Evolutionary conservation across 2,329 filamentous ascomycete species (phyloP).

Genomic region (Monosporascus sp.): DNA sequence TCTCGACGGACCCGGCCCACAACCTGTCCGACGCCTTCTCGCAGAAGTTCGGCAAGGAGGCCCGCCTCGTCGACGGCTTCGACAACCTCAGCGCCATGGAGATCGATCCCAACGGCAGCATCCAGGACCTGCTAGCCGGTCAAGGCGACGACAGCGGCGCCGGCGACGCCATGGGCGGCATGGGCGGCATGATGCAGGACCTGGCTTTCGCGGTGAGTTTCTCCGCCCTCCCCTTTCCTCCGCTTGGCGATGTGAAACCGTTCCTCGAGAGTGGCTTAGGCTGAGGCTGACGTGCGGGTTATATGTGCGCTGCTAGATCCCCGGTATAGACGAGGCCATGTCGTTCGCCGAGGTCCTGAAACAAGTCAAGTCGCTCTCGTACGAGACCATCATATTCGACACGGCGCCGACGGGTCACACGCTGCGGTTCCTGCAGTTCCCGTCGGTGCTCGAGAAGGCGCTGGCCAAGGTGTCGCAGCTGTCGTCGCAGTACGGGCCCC

Average conservation of each 20-base stretch:
- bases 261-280: no score
- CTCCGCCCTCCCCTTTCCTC: constrained; percentile 1
- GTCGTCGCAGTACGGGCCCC: constrained; percentile 88
- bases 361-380: constrained; percentile 97
- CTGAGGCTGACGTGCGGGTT: no score
- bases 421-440: constrained; percentile 96
- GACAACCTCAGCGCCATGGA: constrained; percentile 97
- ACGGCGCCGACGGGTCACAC: constrained; percentile 97
- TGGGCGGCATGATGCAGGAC: constrained; percentile 98
- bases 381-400: constrained; percentile 99
- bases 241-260: background rate
- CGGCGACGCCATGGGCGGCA: constrained; percentile 45
- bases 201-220: constrained; percentile 80
- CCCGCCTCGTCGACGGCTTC: constrained; percentile 85
- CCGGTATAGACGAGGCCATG: constrained; percentile 98
- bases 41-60: constrained; percentile 99
- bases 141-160: constrained; percentile 60
- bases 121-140: constrained; percentile 85
- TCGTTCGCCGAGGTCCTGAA: constrained; percentile 98
- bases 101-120: constrained; percentile 96
- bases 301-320: constrained; percentile 59
- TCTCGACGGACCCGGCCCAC: constrained; percentile 97
- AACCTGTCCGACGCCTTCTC: constrained; percentile 97
- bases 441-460: constrained; percentile 95
- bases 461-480: constrained; percentile 96